Evolutionary conservation across 2,329 filamentous ascomycete genomes (phyloP), one percentile per base, ranked within the genome.

Genomic region (Fusarium sp.): DNA sequence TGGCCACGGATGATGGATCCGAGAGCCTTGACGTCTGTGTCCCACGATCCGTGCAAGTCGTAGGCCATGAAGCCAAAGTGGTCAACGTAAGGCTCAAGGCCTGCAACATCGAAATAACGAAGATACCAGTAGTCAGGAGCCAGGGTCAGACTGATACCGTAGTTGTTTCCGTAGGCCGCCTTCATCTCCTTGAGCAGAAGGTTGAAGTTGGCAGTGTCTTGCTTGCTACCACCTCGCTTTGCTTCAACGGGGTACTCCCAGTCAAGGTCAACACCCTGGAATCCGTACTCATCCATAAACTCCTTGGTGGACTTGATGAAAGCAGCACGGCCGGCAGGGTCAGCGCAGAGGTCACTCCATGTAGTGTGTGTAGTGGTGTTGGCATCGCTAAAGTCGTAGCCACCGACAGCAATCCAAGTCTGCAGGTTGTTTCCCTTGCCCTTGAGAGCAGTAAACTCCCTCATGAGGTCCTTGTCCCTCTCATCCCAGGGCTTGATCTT

Each of bases 21-120:
- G 0, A 78, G 41, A 3, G 63, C 67, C 4, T 74, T 64, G 3
- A 74, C 67, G 13, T 74, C 67, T 1, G 62, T 59, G 57, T 82
- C 79, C 77, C 78, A 81, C 6, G 70, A 69, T 9, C 77, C 78
- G 58, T 81, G 79, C 2, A 81, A 70, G 51, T 78, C 78, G 42
- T 79, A 79, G 1, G 73, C 49, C 75, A 78, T 78, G 39, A 79
- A 70, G 12, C 72, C 71, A 38, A 79, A 75, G 28, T 63, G 76
- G 53, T 79, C 74, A 0, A 80, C 75, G 8, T 75, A 74, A 0
- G 61, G 57, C 48, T 78, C 68, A 67, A 82, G 74, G 0, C 54
- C 73, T 10, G 68, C 71, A 2, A 71, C 58, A 39, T 80, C 74
- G 38, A 79, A 79, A 7, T 62, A 70, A 5, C 70, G 65, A 0